These are phyloP conservation scores for Pseudoscleropodium purum DNA, from an alignment of 225 moss, liverwort and hornwort genomes.

Conservation along the genomic window DNA sequence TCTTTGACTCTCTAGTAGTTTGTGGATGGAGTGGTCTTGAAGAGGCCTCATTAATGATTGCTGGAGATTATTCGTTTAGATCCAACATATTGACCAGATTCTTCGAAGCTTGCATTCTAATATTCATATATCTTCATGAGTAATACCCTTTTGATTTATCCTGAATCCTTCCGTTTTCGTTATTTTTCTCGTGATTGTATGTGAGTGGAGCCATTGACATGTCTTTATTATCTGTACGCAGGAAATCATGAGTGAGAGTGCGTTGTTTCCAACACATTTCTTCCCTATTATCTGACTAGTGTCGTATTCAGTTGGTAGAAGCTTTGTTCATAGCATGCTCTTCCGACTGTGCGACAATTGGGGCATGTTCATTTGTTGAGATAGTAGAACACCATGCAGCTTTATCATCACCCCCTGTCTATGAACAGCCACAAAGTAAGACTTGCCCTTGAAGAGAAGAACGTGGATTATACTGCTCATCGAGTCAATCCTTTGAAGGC, in stretches of 20 bases:
- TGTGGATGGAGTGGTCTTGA: neutral
- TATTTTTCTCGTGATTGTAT: neutral
- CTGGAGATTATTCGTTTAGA: neutral
- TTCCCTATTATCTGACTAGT: neutral
- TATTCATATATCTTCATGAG: neutral
- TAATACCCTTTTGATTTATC: neutral
- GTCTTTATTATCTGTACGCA: neutral
- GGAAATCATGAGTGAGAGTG: slow-evolving; percentile 4
- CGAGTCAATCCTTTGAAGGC: slow-evolving; percentile 67
- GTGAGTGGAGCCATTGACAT: neutral
- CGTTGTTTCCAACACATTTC: neutral
- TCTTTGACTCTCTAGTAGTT: neutral
- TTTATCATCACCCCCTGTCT: slow-evolving; percentile 64
- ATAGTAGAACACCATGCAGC: slow-evolving; percentile 47
- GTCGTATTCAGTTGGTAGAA: neutral
- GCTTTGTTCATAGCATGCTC: slow-evolving; percentile 5
- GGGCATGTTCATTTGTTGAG: slow-evolving; percentile 16
- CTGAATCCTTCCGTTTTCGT: neutral
- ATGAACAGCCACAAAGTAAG: slow-evolving; percentile 68
- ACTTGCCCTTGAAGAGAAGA: slow-evolving; percentile 64
- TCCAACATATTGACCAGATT: neutral
- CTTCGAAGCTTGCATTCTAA: neutral
- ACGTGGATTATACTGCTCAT: slow-evolving; percentile 47
- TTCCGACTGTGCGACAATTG: neutral
- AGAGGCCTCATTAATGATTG: neutral